Base-by-base conservation (phyloP, 495 filamentous ascomycete species). In the Aspergillus conjunctus region DNA sequence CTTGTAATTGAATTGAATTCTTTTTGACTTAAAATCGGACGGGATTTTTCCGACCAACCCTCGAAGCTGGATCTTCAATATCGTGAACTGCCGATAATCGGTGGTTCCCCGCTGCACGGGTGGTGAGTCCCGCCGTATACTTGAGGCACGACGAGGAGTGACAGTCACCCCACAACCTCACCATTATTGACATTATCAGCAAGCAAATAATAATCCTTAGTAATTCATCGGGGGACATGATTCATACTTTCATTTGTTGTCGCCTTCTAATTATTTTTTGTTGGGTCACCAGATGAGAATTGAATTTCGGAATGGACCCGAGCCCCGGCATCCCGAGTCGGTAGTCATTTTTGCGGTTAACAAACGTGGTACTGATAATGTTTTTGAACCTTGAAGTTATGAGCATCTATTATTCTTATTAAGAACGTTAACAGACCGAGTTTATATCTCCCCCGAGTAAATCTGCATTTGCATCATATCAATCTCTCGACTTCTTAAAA, bases 311-410 rank as follows among this genome's bases (percentile, higher is more conserved):
- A 22, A 26, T 43, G 31, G 37, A 44, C 44, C 59, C 51, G 59
- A 51, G 51, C 45, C 37, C 20, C 63, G 63, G 63, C 48, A 61
- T 65, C 63, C 63, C 63, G 62, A 61, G 26, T 60, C 62, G 54
- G 62, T 61, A 60, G 39, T 54, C 50, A 21, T 58, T n/a, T 41
- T 41, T n/a, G n/a, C n/a, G n/a, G 37, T 9, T n/a, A 41, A 37
- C 1, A 37, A 37, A 37, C 33, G 34, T 14, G 37, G 37, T 41
- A 41, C 37, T 41, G 9, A 33, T 26, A 2, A 26, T 26, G 26
- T 26, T 26, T 26, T 26, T 26, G 26, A 26, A 5, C 26, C 5
- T 26, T 26, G 26, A 26, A 26, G 26, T 26, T 26, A 5, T 26
- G 26, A n/a, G n/a, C n/a, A n/a, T n/a, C n/a, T n/a, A n/a, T n/a